Conservation (phyloP, 192 early-diverging fungal genomes). For the Kickxella alabastrina region DNA sequence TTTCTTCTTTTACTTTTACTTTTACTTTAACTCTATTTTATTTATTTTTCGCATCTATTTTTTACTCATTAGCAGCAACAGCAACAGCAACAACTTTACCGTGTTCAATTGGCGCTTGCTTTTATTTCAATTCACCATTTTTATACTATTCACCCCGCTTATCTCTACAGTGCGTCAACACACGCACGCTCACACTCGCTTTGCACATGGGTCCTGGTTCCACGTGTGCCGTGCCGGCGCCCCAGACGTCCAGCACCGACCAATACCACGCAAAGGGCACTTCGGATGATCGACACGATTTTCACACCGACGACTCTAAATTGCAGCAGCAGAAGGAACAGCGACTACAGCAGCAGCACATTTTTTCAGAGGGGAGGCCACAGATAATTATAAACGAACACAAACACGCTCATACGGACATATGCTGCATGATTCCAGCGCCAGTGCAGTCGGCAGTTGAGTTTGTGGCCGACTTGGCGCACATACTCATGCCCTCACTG, state of each 20-base stretch:
- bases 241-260: constrained; percentile 1
- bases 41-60: background rate
- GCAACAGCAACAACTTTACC: too few species aligned
- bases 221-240: constrained; percentile 5
- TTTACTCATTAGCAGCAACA: too few species aligned
- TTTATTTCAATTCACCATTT: too few species aligned
- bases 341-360: background rate
- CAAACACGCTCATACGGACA: too few species aligned
- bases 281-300: too few species aligned
- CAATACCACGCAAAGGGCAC: background rate
- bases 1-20: background rate
- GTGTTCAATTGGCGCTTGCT: too few species aligned
- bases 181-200: background rate
- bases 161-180: constrained; percentile 6
- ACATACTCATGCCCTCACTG: constrained; percentile 35
- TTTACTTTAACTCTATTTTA: background rate
- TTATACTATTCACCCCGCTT: too few species aligned
- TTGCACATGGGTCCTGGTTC: constrained; percentile 14
- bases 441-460: constrained; percentile 27
- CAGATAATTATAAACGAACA: too few species aligned
- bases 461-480: constrained; percentile 40
- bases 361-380: too few species aligned
- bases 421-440: constrained; percentile 8
- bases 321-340: background rate
- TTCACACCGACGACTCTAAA: too few species aligned